These are phyloP conservation scores for Coriolopsis trogii DNA, from an alignment of 1,284 basidiomycete species.

Conservation along the genomic window DNA sequence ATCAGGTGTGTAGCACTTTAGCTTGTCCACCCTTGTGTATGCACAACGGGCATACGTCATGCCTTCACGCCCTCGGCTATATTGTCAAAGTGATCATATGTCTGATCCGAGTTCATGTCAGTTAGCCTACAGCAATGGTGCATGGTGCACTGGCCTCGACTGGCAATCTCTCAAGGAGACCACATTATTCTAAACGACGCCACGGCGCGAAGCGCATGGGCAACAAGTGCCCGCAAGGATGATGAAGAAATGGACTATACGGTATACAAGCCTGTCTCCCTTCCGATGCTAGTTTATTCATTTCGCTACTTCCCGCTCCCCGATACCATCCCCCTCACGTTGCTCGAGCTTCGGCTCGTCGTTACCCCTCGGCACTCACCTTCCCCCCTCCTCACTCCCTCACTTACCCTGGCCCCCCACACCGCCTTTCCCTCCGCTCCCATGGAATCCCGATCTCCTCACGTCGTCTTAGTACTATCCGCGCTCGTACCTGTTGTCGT, in stretches of 20 bases:
- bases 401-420: constrained; percentile 5
- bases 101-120: constrained; percentile 6
- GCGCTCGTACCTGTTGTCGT: constrained; percentile 30
- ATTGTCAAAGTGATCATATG: background rate
- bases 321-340: constrained; percentile 1
- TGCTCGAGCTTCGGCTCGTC: constrained; percentile 19
- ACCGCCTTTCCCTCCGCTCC: background rate
- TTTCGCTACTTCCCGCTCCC: constrained; percentile 16
- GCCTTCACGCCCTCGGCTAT: background rate
- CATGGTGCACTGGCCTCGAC: constrained; percentile 9
- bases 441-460: constrained; percentile 8
- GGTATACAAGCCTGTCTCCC: constrained; percentile 15
- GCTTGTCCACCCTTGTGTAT: too few relatives aligned
- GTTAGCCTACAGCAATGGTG: constrained; percentile 15
- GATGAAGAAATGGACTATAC: constrained; percentile 23
- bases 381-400: background rate
- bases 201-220: constrained; percentile 18
- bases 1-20: constrained; percentile 11
- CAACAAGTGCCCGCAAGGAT: constrained; percentile 18
- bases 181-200: constrained; percentile 13
- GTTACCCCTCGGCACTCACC: constrained; percentile 16
- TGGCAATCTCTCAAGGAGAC: constrained; percentile 18
- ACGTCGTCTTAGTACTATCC: constrained; percentile 20
- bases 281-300: constrained; percentile 23
- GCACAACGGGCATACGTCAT: constrained; percentile 8